Percentiles rank a stretch among this genome's conserved stretches.
Conservation (phyloP, 2,329 filamentous ascomycete species). For the Ophiostoma pallidulum region DNA sequence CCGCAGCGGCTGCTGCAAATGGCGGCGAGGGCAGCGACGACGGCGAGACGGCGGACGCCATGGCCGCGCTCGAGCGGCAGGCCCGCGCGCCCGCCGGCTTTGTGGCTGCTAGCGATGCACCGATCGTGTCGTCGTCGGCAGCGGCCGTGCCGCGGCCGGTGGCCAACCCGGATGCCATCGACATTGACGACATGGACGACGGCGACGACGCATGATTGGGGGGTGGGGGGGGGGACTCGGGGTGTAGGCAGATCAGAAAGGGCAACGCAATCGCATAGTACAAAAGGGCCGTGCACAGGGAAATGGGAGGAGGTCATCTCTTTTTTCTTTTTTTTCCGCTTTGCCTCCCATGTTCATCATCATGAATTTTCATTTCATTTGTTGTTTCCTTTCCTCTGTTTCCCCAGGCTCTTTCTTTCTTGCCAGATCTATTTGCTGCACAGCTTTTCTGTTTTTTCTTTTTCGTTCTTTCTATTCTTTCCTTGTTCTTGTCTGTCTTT, state of each 20-base stretch:
- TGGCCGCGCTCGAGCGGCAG: slow-evolving; percentile 81
- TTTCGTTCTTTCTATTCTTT: background rate
- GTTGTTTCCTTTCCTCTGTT: background rate
- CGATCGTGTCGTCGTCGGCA: slow-evolving; percentile 31
- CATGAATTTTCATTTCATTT: background rate
- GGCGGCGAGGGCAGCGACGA: slow-evolving; percentile 35
- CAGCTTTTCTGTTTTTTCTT: background rate
- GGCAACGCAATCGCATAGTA: no score
- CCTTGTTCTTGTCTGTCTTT: background rate
- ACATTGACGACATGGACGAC: slow-evolving; percentile 65
- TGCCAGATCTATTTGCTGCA: background rate
- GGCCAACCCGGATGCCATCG: slow-evolving; percentile 77
- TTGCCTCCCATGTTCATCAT: background rate
- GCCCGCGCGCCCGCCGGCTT: slow-evolving; percentile 85
- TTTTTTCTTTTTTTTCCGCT: slow-evolving; percentile 7
- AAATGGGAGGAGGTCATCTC: no score
- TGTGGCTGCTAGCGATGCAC: slow-evolving; percentile 72
- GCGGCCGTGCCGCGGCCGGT: slow-evolving; percentile 34
- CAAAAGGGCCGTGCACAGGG: no score
- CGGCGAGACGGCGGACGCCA: slow-evolving; percentile 58
- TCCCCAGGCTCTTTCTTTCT: background rate
- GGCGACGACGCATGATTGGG: slow-evolving; percentile 4
- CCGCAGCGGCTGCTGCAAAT: slow-evolving; percentile 32
- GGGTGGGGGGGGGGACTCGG: background rate
- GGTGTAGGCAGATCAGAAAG: no score